Evolutionary conservation across 1,284 basidiomycete species (phyloP), one percentile per base, ranked within the genome.

Genomic region (Ustilago bromivora): DNA sequence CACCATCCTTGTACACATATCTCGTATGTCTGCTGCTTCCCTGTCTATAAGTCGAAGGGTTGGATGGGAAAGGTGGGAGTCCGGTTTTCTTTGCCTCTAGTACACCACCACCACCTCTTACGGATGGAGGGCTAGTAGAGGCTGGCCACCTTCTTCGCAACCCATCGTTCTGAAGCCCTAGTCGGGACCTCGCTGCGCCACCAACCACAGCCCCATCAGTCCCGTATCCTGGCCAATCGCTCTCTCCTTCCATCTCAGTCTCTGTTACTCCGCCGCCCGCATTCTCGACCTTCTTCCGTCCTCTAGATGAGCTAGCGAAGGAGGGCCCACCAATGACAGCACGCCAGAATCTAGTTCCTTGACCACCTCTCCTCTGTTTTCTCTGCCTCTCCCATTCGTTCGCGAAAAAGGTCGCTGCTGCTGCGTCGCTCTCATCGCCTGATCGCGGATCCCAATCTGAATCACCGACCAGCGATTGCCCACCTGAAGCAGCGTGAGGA

Each of bases 251-350:
- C 43, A 73, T 57, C 46, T 77, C 75, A 7, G 66, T 69, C 60
- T 77, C 75, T 4, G 70, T 73, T 4, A 43, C 65, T 2, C 31
- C 60, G 23, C 60, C 70, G 38, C 40, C 47, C 23, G 46, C 53
- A 23, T 8, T 38, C 23, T 28, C 57, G 13, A 17, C 53, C 13
- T 31, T 64, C 61, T 55, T 67, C 15, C 60, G 19, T 28, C 61
- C 36, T 17, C 66, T 54, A 8, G 65, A 61, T 6, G 32, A 35
- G 63, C 71, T 46, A 19, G 70, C 64, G 32, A 72, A 72, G 10
- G 68, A 60, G 5, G 71, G 81, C 0, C 75, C 82, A 41, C 82
- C 82, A 31, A 82, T 78, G 0, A 84, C 64, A 1, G 79, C 82
- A 58, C 81, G 76, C 72, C 82, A 76, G 41, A 84, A 78, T 12